Conservation (phyloP, 768 basidiomycete genomes). For the Mycena vitilis region DNA sequence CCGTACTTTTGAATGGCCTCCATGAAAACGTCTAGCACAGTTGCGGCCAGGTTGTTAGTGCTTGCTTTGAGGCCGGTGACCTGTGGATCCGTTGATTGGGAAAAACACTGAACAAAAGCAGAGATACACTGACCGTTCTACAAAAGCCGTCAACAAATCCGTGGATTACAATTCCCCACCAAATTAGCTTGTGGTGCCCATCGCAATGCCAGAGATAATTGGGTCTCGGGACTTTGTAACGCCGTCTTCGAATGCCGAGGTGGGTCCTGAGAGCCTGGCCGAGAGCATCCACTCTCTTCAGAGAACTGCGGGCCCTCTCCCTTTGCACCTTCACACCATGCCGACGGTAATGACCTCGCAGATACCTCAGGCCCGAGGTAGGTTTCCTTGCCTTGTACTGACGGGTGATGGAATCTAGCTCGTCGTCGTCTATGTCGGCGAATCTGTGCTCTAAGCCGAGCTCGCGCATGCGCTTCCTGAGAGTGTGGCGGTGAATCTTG, state of each 20-base stretch:
- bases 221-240: slow-evolving; percentile 2
- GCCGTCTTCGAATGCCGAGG: not conserved
- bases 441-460: slow-evolving; percentile 4
- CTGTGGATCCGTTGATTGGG: not conserved
- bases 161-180: slow-evolving; percentile 12
- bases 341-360: not conserved
- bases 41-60: slow-evolving; percentile 32
- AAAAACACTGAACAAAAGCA: not conserved
- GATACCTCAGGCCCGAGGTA: slow-evolving; percentile 5
- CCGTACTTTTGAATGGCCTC: slow-evolving; percentile 34
- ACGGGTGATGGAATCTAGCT: not conserved
- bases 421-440: not conserved
- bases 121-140: not conserved
- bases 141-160: slow-evolving; percentile 7
- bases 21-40: slow-evolving; percentile 32
- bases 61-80: slow-evolving; percentile 34
- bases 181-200: slow-evolving; percentile 13
- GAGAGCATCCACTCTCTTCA: slow-evolving; percentile 6
- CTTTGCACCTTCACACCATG: slow-evolving; percentile 1
- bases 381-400: slow-evolving; percentile 15
- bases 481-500: not conserved
- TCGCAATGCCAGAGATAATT: slow-evolving; percentile 14
- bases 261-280: slow-evolving; percentile 8
- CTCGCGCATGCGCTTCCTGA: slow-evolving; percentile 8
- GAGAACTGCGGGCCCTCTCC: not conserved